Base-by-base conservation (phyloP, 257 asterid genomes). In the Nicotiana tomentosiformis region DNA sequence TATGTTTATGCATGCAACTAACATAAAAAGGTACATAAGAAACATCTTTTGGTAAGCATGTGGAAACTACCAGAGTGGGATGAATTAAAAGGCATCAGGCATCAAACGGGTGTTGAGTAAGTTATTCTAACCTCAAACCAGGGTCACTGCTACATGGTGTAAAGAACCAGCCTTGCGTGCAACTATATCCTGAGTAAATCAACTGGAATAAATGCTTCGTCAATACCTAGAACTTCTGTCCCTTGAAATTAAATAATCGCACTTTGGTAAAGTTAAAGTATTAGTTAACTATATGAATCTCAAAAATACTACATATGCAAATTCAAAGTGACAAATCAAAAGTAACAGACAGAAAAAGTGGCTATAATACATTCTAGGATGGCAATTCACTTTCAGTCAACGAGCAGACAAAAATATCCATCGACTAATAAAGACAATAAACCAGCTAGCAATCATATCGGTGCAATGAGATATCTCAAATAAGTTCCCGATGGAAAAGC, bases 161-260 rank as follows among this genome's bases (percentile, higher is more conserved):
- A 88, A 93, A 93, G 91, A 95, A 95, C 98, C 98, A 95, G 23
- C 97, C 98, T 83, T 95, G 97, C 77, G 81, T 88, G 94, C 97
- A 95, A 89, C 96, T 93, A 88, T 89, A 95, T 87, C 98, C 97
- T 43, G 97, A 91, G 89, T 95, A 95, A 83, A 95, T 93, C 78
- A 95, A 83, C 98, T 95, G 90, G 83, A 86, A 78, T 29, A 37
- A 81, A 83, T 26, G 80, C 43, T 26, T 4, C 29, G 2, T 74
- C 64, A 74, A 49, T 74, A 74, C 60, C 61, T 74, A 74, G 16
- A 49, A 74, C 64, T 46, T 72, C 39, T 23, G 57, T 70, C 7
- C 37, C 61, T 43, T 3, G 37, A 72, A 72, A 20, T 6, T 46
- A 12, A 72, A 46, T 43, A 43, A 11, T 72, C 7, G 37, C 79